phyloP scores from a whole-genome alignment of 164 flowering plant genomes.

The Platanus orientalis region DNA sequence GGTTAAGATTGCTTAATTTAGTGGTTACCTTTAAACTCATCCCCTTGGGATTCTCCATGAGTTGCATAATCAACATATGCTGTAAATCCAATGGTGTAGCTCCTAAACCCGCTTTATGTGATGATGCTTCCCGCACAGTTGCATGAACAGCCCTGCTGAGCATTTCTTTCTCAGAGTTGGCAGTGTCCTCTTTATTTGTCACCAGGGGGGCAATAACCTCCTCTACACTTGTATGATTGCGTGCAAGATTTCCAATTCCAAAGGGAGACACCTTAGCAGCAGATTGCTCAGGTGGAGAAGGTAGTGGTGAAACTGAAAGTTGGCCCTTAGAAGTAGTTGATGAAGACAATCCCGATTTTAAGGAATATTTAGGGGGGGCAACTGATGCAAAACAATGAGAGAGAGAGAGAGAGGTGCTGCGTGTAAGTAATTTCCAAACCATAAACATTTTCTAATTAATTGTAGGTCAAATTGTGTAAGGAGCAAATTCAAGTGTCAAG shows the following conservation, averaged over 20 bases:
- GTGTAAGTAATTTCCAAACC: conserved; percentile 1
- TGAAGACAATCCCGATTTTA: conserved; percentile 43
- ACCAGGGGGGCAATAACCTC: conserved; percentile 27
- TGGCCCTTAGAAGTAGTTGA: conserved; percentile 42
- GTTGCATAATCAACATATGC: conserved; percentile 47
- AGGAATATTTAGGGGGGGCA: conserved; percentile 47
- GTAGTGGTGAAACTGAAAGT: conserved; percentile 60
- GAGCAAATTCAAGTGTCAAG: not conserved
- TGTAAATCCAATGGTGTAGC: conserved; percentile 50
- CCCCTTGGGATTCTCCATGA: conserved; percentile 71
- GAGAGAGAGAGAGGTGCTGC: not conserved
- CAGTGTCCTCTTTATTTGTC: conserved; percentile 32
- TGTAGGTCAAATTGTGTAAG: not conserved
- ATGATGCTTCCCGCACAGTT: conserved; percentile 22
- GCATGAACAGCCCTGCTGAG: conserved; percentile 25
- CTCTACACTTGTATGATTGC: conserved; percentile 29
- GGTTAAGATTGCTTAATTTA: no score
- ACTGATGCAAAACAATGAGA: conserved; percentile 8
- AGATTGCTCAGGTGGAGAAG: conserved; percentile 58
- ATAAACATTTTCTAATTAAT: not conserved
- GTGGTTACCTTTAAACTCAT: conserved; percentile 71
- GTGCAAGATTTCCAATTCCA: conserved; percentile 34
- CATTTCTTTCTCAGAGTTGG: conserved; percentile 49
- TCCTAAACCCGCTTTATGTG: conserved; percentile 27
- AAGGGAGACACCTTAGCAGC: conserved; percentile 52